Conservation (phyloP, 441 rosid species). For the Euphorbia corollata region DNA sequence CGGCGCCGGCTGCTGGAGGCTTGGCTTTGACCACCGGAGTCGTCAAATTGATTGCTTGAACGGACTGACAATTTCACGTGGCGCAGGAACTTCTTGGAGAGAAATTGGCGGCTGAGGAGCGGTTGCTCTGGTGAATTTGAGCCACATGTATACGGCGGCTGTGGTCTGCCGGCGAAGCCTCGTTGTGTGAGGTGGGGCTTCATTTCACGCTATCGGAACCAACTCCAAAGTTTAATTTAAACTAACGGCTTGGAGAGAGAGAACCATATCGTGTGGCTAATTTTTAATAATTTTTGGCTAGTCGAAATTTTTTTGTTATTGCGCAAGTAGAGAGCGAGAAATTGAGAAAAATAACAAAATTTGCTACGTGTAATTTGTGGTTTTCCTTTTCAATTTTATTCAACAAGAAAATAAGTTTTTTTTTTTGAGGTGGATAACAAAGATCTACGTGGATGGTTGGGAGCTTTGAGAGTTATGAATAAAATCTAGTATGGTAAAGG, state of each 20-base stretch:
- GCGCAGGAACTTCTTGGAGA: conserved; percentile 1
- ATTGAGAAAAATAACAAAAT: too few relatives aligned
- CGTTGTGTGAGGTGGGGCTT: conserved; percentile 5
- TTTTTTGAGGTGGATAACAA: too few relatives aligned
- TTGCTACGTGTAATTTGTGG: too few relatives aligned
- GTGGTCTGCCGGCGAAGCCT: conserved; percentile 5
- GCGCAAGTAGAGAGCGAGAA: too few relatives aligned
- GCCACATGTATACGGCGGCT: background rate
- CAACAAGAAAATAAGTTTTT: too few relatives aligned
- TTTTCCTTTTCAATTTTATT: too few relatives aligned
- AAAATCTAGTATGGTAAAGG: too few relatives aligned
- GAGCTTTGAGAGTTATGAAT: too few relatives aligned
- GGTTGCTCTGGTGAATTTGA: conserved; percentile 2
- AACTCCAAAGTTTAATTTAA: background rate
- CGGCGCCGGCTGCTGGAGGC: conserved; percentile 41
- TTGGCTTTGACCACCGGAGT: conserved; percentile 3
- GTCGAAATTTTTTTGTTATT: background rate
- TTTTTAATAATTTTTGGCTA: background rate
- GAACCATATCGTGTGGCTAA: background rate
- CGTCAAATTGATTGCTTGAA: background rate
- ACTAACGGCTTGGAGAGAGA: too few relatives aligned
- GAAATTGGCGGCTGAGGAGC: conserved; percentile 1
- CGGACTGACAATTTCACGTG: background rate
- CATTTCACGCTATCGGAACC: background rate
- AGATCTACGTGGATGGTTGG: too few relatives aligned